Evolutionary conservation across 1,139 yeast species (phyloP).

Genomic region (Oligophagozyma castellii): DNA sequence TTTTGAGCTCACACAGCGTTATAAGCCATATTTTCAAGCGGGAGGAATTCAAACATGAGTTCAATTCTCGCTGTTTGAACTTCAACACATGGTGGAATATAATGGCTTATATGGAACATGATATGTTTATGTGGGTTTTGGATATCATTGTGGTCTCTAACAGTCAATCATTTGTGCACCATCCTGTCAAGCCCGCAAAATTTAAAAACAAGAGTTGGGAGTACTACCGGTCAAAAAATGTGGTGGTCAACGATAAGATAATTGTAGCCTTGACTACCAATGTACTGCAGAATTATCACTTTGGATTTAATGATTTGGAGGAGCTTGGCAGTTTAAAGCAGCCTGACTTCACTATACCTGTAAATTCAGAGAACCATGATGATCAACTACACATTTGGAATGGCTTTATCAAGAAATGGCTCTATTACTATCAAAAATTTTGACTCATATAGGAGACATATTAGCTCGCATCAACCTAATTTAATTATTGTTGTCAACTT

Average conservation of each 20-base stretch:
- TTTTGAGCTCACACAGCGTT: constrained; percentile 16
- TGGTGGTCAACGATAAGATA: constrained; percentile 27
- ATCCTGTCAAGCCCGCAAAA: constrained; percentile 10
- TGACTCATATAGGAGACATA: too few species aligned
- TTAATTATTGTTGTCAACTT: too few species aligned
- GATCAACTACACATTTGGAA: constrained; percentile 7
- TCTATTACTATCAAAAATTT: constrained; percentile 18
- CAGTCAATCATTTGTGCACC: constrained; percentile 14
- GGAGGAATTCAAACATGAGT: constrained; percentile 20
- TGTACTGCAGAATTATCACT: constrained; percentile 33
- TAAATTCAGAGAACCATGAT: constrained; percentile 7
- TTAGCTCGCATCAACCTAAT: too few species aligned
- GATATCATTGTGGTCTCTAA: constrained; percentile 22
- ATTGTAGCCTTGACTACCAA: constrained; percentile 27
- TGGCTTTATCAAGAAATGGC: constrained; percentile 19
- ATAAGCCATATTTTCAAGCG: constrained; percentile 15
- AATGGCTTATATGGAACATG: constrained; percentile 20
- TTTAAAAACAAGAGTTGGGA: constrained; percentile 17
- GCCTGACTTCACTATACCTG: constrained; percentile 15
- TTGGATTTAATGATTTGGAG: constrained; percentile 33
- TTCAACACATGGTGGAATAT: constrained; percentile 23
- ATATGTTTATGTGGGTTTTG: constrained; percentile 23
- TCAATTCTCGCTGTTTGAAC: constrained; percentile 18
- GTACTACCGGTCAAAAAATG: constrained; percentile 16
- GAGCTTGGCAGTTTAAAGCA: constrained; percentile 17